phyloP scores from a whole-genome alignment of 768 basidiomycete genomes.

The Suillus lakei region DNA sequence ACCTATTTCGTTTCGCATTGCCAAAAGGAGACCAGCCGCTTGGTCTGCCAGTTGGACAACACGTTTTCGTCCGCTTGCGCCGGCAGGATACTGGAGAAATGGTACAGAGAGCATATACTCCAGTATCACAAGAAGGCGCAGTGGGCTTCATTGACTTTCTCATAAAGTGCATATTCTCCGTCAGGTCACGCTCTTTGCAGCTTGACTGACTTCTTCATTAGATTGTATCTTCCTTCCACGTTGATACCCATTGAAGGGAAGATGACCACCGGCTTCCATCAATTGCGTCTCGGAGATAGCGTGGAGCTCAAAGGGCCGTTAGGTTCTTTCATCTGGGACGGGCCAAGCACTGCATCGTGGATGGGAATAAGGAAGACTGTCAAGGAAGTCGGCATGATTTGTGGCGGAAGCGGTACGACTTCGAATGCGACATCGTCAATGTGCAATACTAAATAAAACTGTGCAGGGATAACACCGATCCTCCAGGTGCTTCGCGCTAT shows the following conservation, averaged over 20 bases:
- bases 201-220: slow-evolving; percentile 21
- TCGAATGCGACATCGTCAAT: neutral
- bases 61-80: slow-evolving; percentile 56
- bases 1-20: slow-evolving; percentile 55
- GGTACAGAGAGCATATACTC: slow-evolving; percentile 64
- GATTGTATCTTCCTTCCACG: slow-evolving; percentile 47
- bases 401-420: slow-evolving; percentile 56
- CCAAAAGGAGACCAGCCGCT: slow-evolving; percentile 44
- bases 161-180: slow-evolving; percentile 46
- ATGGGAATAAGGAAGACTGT: slow-evolving; percentile 40
- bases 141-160: slow-evolving; percentile 56
- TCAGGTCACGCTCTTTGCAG: neutral
- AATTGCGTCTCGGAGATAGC: slow-evolving; percentile 51
- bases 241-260: slow-evolving; percentile 50
- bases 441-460: neutral
- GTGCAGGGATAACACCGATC: slow-evolving; percentile 57
- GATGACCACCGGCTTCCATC: slow-evolving; percentile 53
- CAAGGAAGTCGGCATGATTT: slow-evolving; percentile 55
- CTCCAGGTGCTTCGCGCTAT: slow-evolving; percentile 57
- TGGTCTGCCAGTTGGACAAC: slow-evolving; percentile 63
- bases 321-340: slow-evolving; percentile 59
- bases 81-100: slow-evolving; percentile 46
- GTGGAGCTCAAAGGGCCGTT: slow-evolving; percentile 65
- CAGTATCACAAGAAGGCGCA: slow-evolving; percentile 48
- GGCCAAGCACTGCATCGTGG: slow-evolving; percentile 42